A percentile compares a stretch with the other conserved stretches of the same genome.
phyloP scores from a whole-genome alignment of 208 protist species.

The Lotmaria passim region DNA sequence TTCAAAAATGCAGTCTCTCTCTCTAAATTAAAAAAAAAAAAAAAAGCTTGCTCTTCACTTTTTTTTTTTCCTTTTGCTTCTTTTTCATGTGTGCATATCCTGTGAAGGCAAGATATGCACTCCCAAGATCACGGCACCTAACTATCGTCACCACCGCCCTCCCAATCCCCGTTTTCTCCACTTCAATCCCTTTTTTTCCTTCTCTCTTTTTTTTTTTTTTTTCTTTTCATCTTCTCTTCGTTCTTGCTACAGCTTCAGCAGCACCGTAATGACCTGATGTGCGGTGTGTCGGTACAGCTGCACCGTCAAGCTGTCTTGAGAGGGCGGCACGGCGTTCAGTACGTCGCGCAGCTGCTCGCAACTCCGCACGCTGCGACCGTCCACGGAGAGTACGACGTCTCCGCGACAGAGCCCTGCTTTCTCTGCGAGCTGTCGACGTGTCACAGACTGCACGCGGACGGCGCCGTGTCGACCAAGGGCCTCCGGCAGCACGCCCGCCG shows the following conservation, averaged over 20 bases:
- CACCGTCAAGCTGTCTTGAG: constrained; percentile 22
- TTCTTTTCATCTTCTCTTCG: neutral
- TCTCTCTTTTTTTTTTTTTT: constrained; percentile 6
- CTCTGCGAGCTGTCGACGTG: constrained; percentile 35
- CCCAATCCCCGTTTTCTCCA: too few species aligned
- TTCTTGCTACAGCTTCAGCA: constrained; percentile 18
- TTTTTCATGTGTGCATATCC: too few species aligned
- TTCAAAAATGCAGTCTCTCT: too few species aligned
- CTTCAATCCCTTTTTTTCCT: neutral
- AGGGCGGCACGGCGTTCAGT: constrained; percentile 25
- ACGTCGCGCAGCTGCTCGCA: constrained; percentile 49
- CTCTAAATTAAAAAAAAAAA: too few species aligned
- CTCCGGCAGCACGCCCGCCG: constrained; percentile 44
- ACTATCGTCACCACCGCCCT: too few species aligned
- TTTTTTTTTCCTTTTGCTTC: too few species aligned
- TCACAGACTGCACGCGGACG: constrained; percentile 55
- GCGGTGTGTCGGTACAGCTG: constrained; percentile 53
- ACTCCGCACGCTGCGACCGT: constrained; percentile 21
- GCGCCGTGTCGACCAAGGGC: constrained; percentile 37
- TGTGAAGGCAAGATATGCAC: too few species aligned
- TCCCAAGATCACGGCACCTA: too few species aligned
- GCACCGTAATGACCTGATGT: constrained; percentile 31
- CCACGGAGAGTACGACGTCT: constrained; percentile 49
- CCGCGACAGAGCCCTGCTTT: constrained; percentile 44
- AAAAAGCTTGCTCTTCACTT: too few species aligned